Evolutionary conservation across 352 stramenopile species (phyloP), one percentile per base, ranked within the genome.

Genomic region (Globisporangium alternatum): DNA sequence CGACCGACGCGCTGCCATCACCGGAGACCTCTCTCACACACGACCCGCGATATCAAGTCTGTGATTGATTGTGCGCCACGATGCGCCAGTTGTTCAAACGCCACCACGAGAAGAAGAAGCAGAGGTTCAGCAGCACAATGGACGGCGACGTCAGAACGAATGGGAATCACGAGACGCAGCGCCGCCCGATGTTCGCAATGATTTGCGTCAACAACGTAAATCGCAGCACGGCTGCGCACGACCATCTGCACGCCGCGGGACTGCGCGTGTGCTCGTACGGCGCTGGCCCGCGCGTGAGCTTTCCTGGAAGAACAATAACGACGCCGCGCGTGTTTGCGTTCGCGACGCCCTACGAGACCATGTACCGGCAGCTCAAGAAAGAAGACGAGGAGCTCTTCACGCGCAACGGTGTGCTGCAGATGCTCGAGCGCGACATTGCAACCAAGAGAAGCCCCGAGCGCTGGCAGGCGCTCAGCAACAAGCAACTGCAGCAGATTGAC

Each of bases 171-270:
- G n/a, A 33, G 21, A 9, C 15, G 17, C 35, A 41, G 12, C 3
- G 4, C n/a, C 64, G 21, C n/a, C 64, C 56, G 6, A 65, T 69
- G 62, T 96, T 95, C 63, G 82, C 84, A n/a, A 86, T 95, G 71
- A 78, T 96, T 39, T 96, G 87, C 68, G 80, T 72, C 35, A 94
- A 92, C 74, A 96, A 96, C 67, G 87, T 96, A 39, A 96, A 96
- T 62, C 79, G 86, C 45, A 95, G 85, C 67, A 81, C 87, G 31
- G 86, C 85, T 31, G 88, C 87, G 35, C 86, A 96, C 65, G 78
- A 74, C 33, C 67, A 70, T 39, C 65, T 96, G 53, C 66, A 72
- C 13, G 60, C 71, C 5, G 80, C 75, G 8, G 86, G 87, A 0
- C 53, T 95, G 37, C 72, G 83, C 51, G 88, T 92, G 19, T 80